phyloP scores from a whole-genome alignment of 257 asterid genomes.

The Scutellaria barbata region DNA sequence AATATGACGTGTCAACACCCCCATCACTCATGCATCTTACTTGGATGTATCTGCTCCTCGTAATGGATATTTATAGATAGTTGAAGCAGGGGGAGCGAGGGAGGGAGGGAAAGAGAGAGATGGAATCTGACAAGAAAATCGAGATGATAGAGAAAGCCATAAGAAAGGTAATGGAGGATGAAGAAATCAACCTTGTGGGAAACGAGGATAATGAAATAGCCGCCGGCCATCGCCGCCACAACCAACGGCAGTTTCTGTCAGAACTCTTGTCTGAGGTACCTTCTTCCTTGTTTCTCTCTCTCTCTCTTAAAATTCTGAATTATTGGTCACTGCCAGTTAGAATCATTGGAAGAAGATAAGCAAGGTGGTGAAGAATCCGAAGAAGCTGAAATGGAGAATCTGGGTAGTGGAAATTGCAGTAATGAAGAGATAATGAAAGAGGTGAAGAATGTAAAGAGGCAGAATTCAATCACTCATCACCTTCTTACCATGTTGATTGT shows the following conservation, averaged over 20 bases:
- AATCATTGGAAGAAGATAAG: constrained; percentile 17
- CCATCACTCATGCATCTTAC: constrained; percentile 22
- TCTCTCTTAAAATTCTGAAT: not conserved
- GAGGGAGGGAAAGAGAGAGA: constrained; percentile 29
- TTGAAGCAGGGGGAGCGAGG: not conserved
- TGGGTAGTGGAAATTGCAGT: not conserved
- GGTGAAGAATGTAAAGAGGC: constrained; percentile 59
- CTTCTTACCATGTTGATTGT: constrained; percentile 69
- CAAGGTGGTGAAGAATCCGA: not conserved
- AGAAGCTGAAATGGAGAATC: too few species aligned
- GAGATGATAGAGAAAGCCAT: constrained; percentile 46
- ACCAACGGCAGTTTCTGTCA: constrained; percentile 36
- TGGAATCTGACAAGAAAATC: constrained; percentile 43
- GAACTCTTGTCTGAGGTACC: constrained; percentile 52
- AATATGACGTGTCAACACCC: constrained; percentile 36
- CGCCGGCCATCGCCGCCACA: constrained; percentile 28
- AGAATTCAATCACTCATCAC: constrained; percentile 72
- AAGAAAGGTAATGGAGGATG: constrained; percentile 42
- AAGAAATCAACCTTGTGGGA: constrained; percentile 28
- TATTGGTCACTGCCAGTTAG: not conserved
- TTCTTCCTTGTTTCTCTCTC: too few species aligned
- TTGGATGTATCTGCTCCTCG: constrained; percentile 1
- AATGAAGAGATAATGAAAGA: constrained; percentile 63
- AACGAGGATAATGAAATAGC: not conserved
- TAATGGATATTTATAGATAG: too few species aligned